Conservation (phyloP, 2,329 filamentous ascomycete genomes). For the Exophiala sideris region DNA sequence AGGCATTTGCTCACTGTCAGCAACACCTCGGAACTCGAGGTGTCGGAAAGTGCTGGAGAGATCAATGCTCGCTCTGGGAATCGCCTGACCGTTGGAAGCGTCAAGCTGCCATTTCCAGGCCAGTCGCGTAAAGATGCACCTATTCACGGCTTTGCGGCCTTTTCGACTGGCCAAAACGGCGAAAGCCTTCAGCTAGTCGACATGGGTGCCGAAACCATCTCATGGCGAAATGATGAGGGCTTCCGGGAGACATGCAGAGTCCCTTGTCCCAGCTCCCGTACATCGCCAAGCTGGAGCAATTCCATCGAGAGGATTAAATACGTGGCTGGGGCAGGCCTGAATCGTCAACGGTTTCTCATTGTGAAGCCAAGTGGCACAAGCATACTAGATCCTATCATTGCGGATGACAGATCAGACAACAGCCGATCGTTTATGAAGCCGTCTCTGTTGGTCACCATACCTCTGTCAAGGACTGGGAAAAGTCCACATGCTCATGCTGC, state of each 20-base stretch:
- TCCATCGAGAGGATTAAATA: constrained; percentile 13
- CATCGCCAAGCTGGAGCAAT: background rate
- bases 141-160: constrained; percentile 2
- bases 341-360: constrained; percentile 11
- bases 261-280: background rate
- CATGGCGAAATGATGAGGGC: background rate
- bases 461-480: constrained; percentile 43
- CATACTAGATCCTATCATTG: constrained; percentile 25
- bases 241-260: background rate
- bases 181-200: constrained; percentile 7
- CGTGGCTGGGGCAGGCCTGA: background rate
- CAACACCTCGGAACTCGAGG: background rate
- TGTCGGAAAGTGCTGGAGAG: too few species aligned
- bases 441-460: constrained; percentile 46
- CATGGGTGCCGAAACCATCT: constrained; percentile 6
- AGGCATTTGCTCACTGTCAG: background rate
- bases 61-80: background rate
- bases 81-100: constrained; percentile 12
- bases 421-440: constrained; percentile 38
- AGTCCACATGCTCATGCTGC: constrained; percentile 52
- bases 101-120: background rate
- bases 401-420: background rate
- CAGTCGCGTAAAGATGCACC: background rate
- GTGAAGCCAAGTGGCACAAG: constrained; percentile 18
- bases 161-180: constrained; percentile 1